Evolutionary conservation across 2,329 filamentous ascomycete species (phyloP).

Genomic region (Pseudogymnoascus sp.): DNA sequence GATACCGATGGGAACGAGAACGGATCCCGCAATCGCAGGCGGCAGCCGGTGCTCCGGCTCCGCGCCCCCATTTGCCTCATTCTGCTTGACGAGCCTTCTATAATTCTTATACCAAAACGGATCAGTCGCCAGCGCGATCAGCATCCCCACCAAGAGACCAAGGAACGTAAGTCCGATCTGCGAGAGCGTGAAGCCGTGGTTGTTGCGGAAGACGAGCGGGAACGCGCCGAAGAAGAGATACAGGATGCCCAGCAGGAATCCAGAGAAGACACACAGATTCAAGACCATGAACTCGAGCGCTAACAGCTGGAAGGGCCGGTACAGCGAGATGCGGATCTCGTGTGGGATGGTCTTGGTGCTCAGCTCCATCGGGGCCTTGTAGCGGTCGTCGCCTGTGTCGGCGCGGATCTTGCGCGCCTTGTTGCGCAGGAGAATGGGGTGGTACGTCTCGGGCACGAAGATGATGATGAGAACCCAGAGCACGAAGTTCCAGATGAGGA

Average conservation of each 20-base stretch:
- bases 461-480: constrained; percentile 57
- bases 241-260: constrained; percentile 76
- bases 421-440: constrained; percentile 60
- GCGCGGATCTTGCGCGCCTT: constrained; percentile 65
- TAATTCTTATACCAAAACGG: constrained; percentile 60
- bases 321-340: constrained; percentile 51
- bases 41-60: constrained; percentile 86
- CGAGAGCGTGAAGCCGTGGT: constrained; percentile 70
- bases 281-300: constrained; percentile 79
- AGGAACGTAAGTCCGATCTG: constrained; percentile 75
- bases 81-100: constrained; percentile 45
- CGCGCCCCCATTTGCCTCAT: constrained; percentile 42
- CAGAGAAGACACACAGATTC: constrained; percentile 72
- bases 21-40: constrained; percentile 63
- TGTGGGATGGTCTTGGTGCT: constrained; percentile 56
- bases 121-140: constrained; percentile 52
- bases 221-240: constrained; percentile 93
- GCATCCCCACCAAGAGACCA: constrained; percentile 61
- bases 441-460: constrained; percentile 83
- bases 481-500: constrained; percentile 71
- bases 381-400: constrained; percentile 70
- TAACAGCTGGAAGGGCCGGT: constrained; percentile 65
- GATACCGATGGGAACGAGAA: constrained; percentile 70
- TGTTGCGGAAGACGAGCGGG: constrained; percentile 64
- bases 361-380: constrained; percentile 70